These are phyloP conservation scores for Aaosphaeria pasadenensis DNA, from an alignment of 2,329 filamentous ascomycete genomes.

Conservation along the genomic window DNA sequence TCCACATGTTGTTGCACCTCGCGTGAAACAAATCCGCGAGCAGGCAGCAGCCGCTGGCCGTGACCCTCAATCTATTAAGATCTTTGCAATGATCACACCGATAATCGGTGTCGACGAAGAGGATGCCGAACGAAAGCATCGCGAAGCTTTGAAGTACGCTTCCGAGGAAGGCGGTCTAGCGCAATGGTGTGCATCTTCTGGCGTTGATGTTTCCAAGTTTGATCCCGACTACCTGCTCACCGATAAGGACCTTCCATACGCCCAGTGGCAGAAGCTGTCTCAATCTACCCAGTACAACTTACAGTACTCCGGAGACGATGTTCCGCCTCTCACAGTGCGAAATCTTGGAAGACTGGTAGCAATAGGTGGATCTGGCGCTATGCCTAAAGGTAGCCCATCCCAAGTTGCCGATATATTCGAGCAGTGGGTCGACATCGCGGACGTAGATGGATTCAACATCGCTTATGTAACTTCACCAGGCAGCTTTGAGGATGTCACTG, in stretches of 20 bases:
- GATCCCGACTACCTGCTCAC: slow-evolving; percentile 58
- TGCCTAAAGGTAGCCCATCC: slow-evolving; percentile 59
- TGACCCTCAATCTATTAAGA: slow-evolving; percentile 60
- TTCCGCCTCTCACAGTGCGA: slow-evolving; percentile 11
- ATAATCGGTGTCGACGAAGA: slow-evolving; percentile 63
- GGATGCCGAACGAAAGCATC: slow-evolving; percentile 61
- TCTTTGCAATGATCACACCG: slow-evolving; percentile 62
- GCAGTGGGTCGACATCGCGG: slow-evolving; percentile 62
- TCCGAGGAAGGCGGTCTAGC: slow-evolving; percentile 63
- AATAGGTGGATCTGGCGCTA: slow-evolving; percentile 62
- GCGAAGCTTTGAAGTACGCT: slow-evolving; percentile 58
- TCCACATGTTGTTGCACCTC: slow-evolving; percentile 57
- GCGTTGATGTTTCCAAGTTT: slow-evolving; percentile 58
- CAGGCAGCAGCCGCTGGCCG: slow-evolving; percentile 53
- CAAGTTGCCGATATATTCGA: slow-evolving; percentile 66
- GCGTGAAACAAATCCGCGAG: slow-evolving; percentile 59
- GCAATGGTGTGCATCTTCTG: slow-evolving; percentile 69
- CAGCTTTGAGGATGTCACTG: slow-evolving; percentile 11
- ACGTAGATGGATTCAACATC: slow-evolving; percentile 71
- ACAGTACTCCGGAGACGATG: slow-evolving; percentile 9
- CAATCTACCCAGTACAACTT: slow-evolving; percentile 12
- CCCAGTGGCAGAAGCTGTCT: slow-evolving; percentile 10
- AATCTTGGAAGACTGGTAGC: slow-evolving; percentile 43
- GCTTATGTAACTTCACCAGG: slow-evolving; percentile 26
- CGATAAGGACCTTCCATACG: slow-evolving; percentile 9